Evolutionary conservation across 257 asterid genomes (phyloP), one percentile per base, ranked within the genome.

Genomic region (Primulina huaijiensis): DNA sequence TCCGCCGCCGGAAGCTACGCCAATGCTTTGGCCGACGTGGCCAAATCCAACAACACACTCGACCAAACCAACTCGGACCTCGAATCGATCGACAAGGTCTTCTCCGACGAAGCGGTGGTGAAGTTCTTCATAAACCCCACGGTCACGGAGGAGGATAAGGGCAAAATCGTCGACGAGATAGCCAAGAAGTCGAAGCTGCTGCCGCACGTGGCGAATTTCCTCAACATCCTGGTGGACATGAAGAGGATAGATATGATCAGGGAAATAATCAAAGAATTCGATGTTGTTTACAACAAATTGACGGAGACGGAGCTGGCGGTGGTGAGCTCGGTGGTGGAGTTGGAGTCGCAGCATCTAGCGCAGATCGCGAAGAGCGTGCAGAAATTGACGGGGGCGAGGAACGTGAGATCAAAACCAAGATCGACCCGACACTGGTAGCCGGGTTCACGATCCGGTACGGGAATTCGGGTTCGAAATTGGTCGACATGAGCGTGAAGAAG

Each of bases 401-500:
- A 92, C 34, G 96, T 92, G 20, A 74, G 52, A 84, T 92, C 40
- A 90, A 84, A 69, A 87, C 95, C 5, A 84, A 64, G 43, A 78
- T 88, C 17, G 98, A 90, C 67, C 84, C 90, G 61, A 65, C 96
- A 0, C 81, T 92, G 69, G 96, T 90, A 1, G 98, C 97, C 40
- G 97, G 97, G 6, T 92, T 92, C 82, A 92, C 91, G 5, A 85
- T 90, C 67, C 76, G 96, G 81, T 92, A 77, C 46, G 97, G 96
- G 5, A 62, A 21, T 50, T 72, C 89, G 0, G 95, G 96, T 38
- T 92, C 98, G 4, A 92, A 90, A 56, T 74, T 92, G 84, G 80
- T 92, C 65, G 97, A 92, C 50, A 81, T 92, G 96, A 92, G 97
- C 64, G 97, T 92, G 50, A 92, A 90, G 84, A 92, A 88, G 70